Conservation (phyloP, 2,329 filamentous ascomycete genomes). For the Boeremia lycopersici region DNA sequence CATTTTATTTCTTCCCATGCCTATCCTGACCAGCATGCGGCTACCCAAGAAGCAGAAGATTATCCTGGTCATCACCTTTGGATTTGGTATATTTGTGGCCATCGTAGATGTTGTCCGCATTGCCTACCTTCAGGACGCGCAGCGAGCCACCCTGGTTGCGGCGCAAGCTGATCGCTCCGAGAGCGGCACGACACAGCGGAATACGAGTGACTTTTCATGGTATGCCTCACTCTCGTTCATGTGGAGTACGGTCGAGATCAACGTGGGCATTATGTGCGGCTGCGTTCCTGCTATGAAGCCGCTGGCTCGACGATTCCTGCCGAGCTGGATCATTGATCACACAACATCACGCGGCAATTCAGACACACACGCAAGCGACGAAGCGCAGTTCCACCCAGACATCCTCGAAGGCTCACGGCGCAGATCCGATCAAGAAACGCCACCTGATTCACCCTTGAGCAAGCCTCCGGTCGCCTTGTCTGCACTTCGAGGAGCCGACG, state of each 20-base stretch:
- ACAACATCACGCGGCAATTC: slow-evolving; percentile 38
- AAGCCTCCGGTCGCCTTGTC: slow-evolving; percentile 25
- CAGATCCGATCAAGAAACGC: slow-evolving; percentile 27
- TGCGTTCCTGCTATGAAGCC: slow-evolving; percentile 94
- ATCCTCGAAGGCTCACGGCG: slow-evolving; percentile 27
- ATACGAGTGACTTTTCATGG: slow-evolving; percentile 62
- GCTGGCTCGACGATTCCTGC: slow-evolving; percentile 69
- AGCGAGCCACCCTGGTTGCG: slow-evolving; percentile 53
- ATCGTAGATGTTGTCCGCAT: slow-evolving; percentile 89
- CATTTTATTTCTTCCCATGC: slow-evolving; percentile 85
- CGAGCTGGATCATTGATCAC: slow-evolving; percentile 60
- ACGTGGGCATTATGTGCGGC: slow-evolving; percentile 85
- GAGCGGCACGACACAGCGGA: slow-evolving; percentile 43
- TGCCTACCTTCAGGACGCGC: slow-evolving; percentile 82
- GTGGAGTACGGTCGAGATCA: slow-evolving; percentile 94
- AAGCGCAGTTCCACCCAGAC: slow-evolving; percentile 32
- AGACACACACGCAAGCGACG: slow-evolving; percentile 38
- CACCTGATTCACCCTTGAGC: slow-evolving; percentile 31
- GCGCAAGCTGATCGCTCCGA: slow-evolving; percentile 38
- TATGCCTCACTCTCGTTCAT: slow-evolving; percentile 85
- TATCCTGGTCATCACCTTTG: slow-evolving; percentile 84
- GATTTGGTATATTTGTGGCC: slow-evolving; percentile 84
- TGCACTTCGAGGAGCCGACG: slow-evolving; percentile 29
- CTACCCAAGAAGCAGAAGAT: slow-evolving; percentile 85
- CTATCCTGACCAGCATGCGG: slow-evolving; percentile 78